Conservation (phyloP, 1,284 basidiomycete genomes). For the Moesziomyces parantarcticus region DNA sequence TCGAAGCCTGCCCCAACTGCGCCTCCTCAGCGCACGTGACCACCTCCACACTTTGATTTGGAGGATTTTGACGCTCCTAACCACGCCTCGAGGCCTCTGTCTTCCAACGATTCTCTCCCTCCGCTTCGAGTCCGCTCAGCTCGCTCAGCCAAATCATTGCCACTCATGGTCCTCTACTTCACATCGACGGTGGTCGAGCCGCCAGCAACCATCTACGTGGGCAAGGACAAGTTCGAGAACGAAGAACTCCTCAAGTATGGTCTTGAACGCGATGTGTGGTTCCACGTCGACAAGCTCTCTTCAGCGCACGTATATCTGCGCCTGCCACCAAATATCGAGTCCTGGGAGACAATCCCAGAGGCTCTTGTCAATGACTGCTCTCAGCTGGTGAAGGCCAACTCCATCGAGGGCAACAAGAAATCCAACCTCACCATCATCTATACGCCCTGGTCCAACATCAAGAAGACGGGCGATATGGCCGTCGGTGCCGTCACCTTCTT, state of each 20-base stretch:
- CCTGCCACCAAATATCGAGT: slow-evolving; percentile 77
- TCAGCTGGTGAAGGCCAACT: slow-evolving; percentile 96
- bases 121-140: background rate
- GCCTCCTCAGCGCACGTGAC: slow-evolving; percentile 22
- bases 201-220: slow-evolving; percentile 87
- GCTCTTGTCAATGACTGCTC: slow-evolving; percentile 84
- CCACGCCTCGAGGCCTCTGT: too few relatives aligned
- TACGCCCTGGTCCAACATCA: slow-evolving; percentile 74
- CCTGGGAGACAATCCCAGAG: slow-evolving; percentile 87
- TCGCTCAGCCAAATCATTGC: background rate
- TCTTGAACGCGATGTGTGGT: slow-evolving; percentile 73
- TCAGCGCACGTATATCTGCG: slow-evolving; percentile 77
- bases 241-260: slow-evolving; percentile 89
- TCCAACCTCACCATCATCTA: slow-evolving; percentile 93
- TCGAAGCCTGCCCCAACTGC: background rate
- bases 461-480: slow-evolving; percentile 70
- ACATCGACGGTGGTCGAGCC: slow-evolving; percentile 74
- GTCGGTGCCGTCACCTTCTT: slow-evolving; percentile 95
- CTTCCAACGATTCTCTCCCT: slow-evolving; percentile 3
- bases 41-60: slow-evolving; percentile 17
- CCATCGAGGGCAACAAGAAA: slow-evolving; percentile 96
- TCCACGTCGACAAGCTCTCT: slow-evolving; percentile 72
- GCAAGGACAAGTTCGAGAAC: slow-evolving; percentile 82
- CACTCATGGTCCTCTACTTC: slow-evolving; percentile 73
- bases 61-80: too few relatives aligned